Evolutionary conservation across 768 basidiomycete species (phyloP), one percentile per base, ranked within the genome.

Genomic region (Psilocybe sp.): DNA sequence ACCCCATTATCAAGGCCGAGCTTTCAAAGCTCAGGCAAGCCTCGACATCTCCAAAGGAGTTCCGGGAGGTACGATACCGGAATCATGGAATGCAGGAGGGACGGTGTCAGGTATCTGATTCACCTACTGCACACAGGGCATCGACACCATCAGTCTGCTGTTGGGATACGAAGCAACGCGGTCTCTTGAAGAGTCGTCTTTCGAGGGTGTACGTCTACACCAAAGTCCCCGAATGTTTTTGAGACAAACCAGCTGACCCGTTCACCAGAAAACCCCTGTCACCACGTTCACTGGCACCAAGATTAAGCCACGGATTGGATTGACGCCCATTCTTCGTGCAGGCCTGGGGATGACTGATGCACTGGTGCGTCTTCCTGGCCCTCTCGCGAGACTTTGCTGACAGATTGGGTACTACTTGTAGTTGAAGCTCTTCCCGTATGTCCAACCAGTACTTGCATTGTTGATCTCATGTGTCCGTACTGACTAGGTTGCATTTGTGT

Each of bases 271-370:
- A 74, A 86, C 91, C 0, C 95, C 96, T 1, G 73, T 98, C 13
- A 84, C 80, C 2, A 65, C 81, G 2, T 98, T 92, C 70, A 85
- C 75, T 14, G 96, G 95, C 18, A 81, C 82, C 4, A 67, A 64
- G 19, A 78, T 98, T 66, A 88, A 85, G 57, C 80, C 87, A 7
- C 78, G 81, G 40, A 79, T 98, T 46, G 96, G 92, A 4, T 69
- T 98, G 47, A 86, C 91, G 2, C 96, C 96, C 36, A 92, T 98
- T 59, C 74, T 98, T 49, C 84, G 96, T 35, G 96, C 96, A 28
- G 96, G 96, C 5, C 71, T 95, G 54, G 92, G 93, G 14, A 95
- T 98, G 92, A 81, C 88, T 1, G 92, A 96, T 58, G 91, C 89
- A 16, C 68, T 97, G 62, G 78, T 80, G 54, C 40, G 69, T 89